Evolutionary conservation across 1,284 basidiomycete genomes (phyloP), one percentile per base, ranked within the genome.

Genomic region (Waitea zeae): DNA sequence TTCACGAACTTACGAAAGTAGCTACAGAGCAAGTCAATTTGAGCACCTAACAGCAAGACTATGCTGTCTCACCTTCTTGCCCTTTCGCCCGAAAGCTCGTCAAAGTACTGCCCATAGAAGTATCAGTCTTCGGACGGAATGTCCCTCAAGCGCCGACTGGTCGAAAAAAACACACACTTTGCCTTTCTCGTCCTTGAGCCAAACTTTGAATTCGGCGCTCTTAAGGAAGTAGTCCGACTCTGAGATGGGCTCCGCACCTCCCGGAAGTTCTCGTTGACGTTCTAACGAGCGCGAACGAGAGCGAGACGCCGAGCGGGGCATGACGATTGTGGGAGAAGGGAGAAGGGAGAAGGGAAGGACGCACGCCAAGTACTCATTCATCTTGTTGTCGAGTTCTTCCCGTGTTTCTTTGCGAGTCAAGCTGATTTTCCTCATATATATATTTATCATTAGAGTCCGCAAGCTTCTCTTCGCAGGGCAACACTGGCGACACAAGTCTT

Each of bases 1-100:
- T 82, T 82, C 30, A 82, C 70, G 45, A 84, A 84, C 54, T 82
- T 84, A 46, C 72, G 74, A 49, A 86, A 86, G 49, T 84, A 83
- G 47, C 80, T 82, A 49, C 24, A 30, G 51, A 44, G 43, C 17
- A n/a, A n/a, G n/a, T n/a, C n/a, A n/a, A n/a, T n/a, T n/a, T n/a
- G n/a, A n/a, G n/a, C n/a, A n/a, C n/a, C n/a, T n/a, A n/a, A n/a
- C n/a, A n/a, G n/a, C n/a, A n/a, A n/a, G n/a, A n/a, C n/a, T n/a
- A n/a, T n/a, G n/a, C n/a, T n/a, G n/a, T n/a, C n/a, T n/a, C n/a
- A 80, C 78, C 70, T 80, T 46, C 77, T 62, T 6, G 80, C 69
- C 48, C 60, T 72, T 15, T 83, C 79, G 26, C 80, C 70, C 11
- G 74, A 69, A 34, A 84, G 59, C 40, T 81, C 74, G 41, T 80